Evolutionary conservation across 208 protist species (phyloP), one percentile per base, ranked within the genome.

Genomic region (Trypanosoma brucei): DNA sequence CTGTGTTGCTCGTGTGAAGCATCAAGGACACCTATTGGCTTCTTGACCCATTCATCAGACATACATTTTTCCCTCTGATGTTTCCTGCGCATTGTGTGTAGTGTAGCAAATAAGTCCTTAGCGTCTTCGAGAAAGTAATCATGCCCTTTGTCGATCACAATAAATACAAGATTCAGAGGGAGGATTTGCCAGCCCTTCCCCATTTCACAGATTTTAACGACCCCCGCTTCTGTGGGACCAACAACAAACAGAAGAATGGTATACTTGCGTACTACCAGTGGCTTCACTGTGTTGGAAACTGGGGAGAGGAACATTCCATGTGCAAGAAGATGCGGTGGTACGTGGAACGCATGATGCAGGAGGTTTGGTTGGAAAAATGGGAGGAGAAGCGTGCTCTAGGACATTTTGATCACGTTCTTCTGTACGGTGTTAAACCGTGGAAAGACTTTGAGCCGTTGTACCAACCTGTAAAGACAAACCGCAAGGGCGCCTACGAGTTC

Each of bases 251-350:
- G 59, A 94, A 92, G 69, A 91, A 91, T 78, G 88, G 84, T 46
- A 92, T 92, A 75, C 76, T 94, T 33, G 79, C 84, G 7, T 94
- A 94, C 75, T 92, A 94, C 58, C 88, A 94, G 60, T 94, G 88
- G 88, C 81, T 94, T 6, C 88, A 94, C 63, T 94, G 88, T 81
- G 84, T 94, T 53, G 88, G 88, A 30, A 94, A 94, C 79, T 94
- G 88, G 88, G 88, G 88, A 45, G 88, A 94, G 65, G 85, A 92
- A 50, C 88, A 94, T 74, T 92, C 85, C 5, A 94, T 89, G 84
- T 94, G 88, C 79, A 91, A 94, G 74, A 94, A 94, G 81, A 88
- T 91, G 81, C 84, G 88, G 44, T 94, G 84, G 84, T 94, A 92
- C 52, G 54, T 92, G n/a, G 84, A 94, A 70, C 80, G 85, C 60